phyloP scores from a whole-genome alignment of 75 land plant species.

The Pinus taeda region DNA sequence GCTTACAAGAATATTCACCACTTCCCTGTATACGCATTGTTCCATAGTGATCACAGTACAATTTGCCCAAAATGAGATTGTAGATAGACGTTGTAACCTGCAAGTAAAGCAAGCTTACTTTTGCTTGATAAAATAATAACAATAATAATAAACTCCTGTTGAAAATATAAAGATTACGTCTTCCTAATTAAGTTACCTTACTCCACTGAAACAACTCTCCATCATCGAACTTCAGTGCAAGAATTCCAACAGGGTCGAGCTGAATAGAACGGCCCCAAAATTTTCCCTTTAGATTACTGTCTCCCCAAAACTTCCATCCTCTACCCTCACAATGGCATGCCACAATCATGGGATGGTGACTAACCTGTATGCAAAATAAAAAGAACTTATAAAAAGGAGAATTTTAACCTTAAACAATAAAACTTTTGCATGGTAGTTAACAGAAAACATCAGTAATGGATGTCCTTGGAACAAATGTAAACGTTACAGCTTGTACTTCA shows the following conservation, averaged over 20 bases:
- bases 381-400: neutral
- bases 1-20: conserved; percentile 87
- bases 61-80: conserved; percentile 92
- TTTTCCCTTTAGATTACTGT: conserved; percentile 96
- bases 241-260: conserved; percentile 94
- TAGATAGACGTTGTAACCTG: conserved; percentile 95
- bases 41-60: conserved; percentile 98
- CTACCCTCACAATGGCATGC: conserved; percentile 99
- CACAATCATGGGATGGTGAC: conserved; percentile 99
- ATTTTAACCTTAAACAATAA: neutral
- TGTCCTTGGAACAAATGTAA: neutral
- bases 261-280: conserved; percentile 99
- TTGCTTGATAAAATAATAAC: neutral
- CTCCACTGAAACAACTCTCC: conserved; percentile 98
- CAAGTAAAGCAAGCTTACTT: neutral
- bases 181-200: conserved; percentile 51
- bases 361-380: conserved; percentile 57
- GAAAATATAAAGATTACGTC: neutral
- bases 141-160: neutral
- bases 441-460: neutral
- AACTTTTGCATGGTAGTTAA: neutral
- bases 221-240: conserved; percentile 95
- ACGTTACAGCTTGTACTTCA: neutral
- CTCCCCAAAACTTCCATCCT: conserved; percentile 99
- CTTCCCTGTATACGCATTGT: conserved; percentile 98